phyloP scores from a whole-genome alignment of 2,329 filamentous ascomycete genomes.

The Daldinia sp. region DNA sequence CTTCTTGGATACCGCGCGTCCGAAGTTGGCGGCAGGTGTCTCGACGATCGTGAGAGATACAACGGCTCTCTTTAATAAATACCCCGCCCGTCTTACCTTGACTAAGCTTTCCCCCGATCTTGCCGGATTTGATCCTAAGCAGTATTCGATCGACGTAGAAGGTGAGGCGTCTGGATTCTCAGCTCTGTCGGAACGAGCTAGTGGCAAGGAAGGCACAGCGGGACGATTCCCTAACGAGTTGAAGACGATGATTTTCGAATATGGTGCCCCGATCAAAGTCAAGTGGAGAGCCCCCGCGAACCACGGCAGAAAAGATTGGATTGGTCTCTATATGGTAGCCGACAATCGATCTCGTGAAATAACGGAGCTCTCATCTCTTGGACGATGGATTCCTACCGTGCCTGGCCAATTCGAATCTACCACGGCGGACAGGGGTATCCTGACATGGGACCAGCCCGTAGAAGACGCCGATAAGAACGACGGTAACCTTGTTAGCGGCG shows the following conservation, averaged over 20 bases:
- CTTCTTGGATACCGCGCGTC: slow-evolving; percentile 83
- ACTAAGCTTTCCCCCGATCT: slow-evolving; percentile 81
- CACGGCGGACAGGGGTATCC: slow-evolving; percentile 78
- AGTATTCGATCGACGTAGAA: slow-evolving; percentile 80
- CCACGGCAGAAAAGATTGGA: slow-evolving; percentile 92
- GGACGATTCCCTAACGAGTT: slow-evolving; percentile 74
- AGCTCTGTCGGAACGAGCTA: slow-evolving; percentile 66
- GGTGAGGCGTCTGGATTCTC: slow-evolving; percentile 65
- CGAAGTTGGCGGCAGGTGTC: slow-evolving; percentile 85
- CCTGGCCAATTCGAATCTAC: slow-evolving; percentile 78
- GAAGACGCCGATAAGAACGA: slow-evolving; percentile 60
- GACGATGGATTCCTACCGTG: slow-evolving; percentile 87
- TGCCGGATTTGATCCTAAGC: slow-evolving; percentile 78
- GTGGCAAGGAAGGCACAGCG: slow-evolving; percentile 76
- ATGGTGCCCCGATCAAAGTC: slow-evolving; percentile 88
- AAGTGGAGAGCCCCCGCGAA: slow-evolving; percentile 89
- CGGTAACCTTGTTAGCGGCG: slow-evolving; percentile 73
- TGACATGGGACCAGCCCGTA: slow-evolving; percentile 71
- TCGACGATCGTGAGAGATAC: slow-evolving; percentile 89
- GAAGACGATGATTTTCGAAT: slow-evolving; percentile 83
- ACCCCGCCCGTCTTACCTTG: slow-evolving; percentile 85
- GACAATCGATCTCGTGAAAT: slow-evolving; percentile 88
- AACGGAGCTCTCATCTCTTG: slow-evolving; percentile 84
- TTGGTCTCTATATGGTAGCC: slow-evolving; percentile 94
- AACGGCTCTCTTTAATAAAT: slow-evolving; percentile 85